Evolutionary conservation across 139 green algal genomes (phyloP), one percentile per base, ranked within the genome.

Genomic region (Tetradesmus lagerheimii): DNA sequence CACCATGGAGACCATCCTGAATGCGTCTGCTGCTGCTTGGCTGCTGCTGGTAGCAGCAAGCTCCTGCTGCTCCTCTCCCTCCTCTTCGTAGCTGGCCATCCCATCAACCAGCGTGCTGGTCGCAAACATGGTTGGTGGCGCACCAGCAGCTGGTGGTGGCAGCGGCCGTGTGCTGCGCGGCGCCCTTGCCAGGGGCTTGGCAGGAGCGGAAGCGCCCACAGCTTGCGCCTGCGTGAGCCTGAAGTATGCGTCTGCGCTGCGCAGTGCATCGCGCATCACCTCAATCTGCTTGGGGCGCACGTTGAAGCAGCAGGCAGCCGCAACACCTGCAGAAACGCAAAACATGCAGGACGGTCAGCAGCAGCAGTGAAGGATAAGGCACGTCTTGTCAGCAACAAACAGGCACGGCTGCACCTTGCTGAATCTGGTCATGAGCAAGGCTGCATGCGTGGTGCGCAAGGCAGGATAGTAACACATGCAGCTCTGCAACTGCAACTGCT

Each of bases 191-290:
- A 45, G 23, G 12, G 25, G 43, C 47, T 62, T 62, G 75, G 23
- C 23, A 71, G 57, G 20, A 31, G 57, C 57, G 31, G 57, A 20
- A 71, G 57, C 57, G 80, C 80, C 80, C 1, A 41, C 39, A 2
- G 29, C 45, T 81, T 89, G 64, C 1, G 89, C 89, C 29, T 76
- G 74, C 2, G 90, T 50, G 64, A 87, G 90, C 18, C 86, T 64
- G 80, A 93, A 91, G 80, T 89, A 93, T 18, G 67, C 31, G 90
- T 93, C 90, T 41, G 86, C 67, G 47, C 27, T 87, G 35, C 45
- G 47, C n/a, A 89, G 18, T 0, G 90, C 90, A n/a, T 93, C 86
- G 0, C 80, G 67, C 5, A 93, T 45, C 14, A 74, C 53, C 18
- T 50, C 34, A 27, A 89, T 50, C n/a, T 91, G 84, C 18, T 37